Percentiles rank a stretch among this genome's conserved stretches.
These are phyloP conservation scores for Leptographium lundbergii DNA, from an alignment of 2,329 filamentous ascomycete species.

Conservation along the genomic window DNA sequence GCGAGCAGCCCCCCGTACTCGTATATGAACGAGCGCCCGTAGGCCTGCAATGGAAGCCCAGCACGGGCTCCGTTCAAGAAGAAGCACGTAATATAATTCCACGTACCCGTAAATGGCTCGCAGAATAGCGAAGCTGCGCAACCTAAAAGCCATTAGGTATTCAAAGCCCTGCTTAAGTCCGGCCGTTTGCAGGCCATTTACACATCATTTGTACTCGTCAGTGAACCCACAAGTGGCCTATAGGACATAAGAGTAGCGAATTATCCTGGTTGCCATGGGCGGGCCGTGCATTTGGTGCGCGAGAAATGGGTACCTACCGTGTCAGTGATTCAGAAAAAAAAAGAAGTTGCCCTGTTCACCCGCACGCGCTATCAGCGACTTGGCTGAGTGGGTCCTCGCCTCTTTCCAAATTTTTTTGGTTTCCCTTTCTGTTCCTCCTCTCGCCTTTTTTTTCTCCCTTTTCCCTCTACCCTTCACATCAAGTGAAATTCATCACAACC, in stretches of 20 bases:
- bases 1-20: too few species aligned
- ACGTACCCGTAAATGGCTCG: not conserved
- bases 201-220: not conserved
- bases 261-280: not conserved
- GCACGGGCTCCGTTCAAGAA: too few species aligned
- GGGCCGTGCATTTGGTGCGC: not conserved
- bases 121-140: not conserved
- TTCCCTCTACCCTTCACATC: not conserved
- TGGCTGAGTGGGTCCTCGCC: not conserved
- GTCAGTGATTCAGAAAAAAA: not conserved
- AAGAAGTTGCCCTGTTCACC: conserved; percentile 1
- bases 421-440: not conserved
- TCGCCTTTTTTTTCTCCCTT: not conserved
- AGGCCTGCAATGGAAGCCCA: not conserved
- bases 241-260: not conserved
- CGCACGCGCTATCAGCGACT: conserved; percentile 1
- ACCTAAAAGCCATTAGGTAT: not conserved
- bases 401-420: conserved; percentile 1
- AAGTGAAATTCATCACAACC: conserved; percentile 3
- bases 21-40: too few species aligned
- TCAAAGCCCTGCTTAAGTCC: not conserved
- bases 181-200: not conserved
- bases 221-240: not conserved
- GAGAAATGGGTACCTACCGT: not conserved
- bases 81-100: not conserved